Evolutionary conservation across 495 filamentous ascomycete genomes (phyloP).

Genomic region (Neurospora sp.): DNA sequence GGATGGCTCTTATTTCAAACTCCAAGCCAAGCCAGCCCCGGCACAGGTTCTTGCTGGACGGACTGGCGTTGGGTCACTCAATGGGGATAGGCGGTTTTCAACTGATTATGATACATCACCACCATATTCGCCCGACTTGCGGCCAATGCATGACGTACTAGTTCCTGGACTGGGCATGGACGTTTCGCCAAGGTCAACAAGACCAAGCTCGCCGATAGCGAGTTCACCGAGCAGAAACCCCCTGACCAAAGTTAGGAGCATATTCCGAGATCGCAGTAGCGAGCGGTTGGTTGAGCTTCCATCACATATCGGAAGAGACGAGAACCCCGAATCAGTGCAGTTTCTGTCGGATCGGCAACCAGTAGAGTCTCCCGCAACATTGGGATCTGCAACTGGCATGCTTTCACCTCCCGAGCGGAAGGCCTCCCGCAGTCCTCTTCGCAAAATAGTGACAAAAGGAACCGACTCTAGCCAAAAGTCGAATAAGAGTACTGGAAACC

Average conservation of each 20-base stretch:
- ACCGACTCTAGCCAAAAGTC: slow-evolving; percentile 28
- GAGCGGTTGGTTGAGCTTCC: slow-evolving; percentile 21
- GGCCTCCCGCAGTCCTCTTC: slow-evolving; percentile 29
- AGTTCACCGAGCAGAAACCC: slow-evolving; percentile 34
- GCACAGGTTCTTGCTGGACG: slow-evolving; percentile 19
- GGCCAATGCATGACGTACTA: slow-evolving; percentile 19
- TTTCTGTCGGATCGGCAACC: slow-evolving; percentile 9
- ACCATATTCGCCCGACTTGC: slow-evolving; percentile 28
- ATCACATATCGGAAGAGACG: slow-evolving; percentile 15
- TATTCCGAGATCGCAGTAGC: slow-evolving; percentile 38
- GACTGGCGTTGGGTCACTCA: slow-evolving; percentile 23
- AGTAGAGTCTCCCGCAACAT: slow-evolving; percentile 13
- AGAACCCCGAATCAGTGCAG: slow-evolving; percentile 5
- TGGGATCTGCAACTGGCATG: slow-evolving; percentile 8
- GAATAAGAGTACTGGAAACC: slow-evolving; percentile 28
- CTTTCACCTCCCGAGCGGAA: slow-evolving; percentile 17
- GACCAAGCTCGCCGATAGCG: slow-evolving; percentile 14
- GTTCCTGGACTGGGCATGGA: slow-evolving; percentile 34
- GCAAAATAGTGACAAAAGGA: slow-evolving; percentile 19
- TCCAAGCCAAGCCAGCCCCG: slow-evolving; percentile 15
- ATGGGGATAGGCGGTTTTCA: slow-evolving; percentile 23
- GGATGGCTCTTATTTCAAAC: slow-evolving; percentile 9
- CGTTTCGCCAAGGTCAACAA: slow-evolving; percentile 31
- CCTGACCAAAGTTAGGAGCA: slow-evolving; percentile 34
- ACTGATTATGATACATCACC: slow-evolving; percentile 31